These are phyloP conservation scores for Hymenoscyphus occultus DNA, from an alignment of 2,329 filamentous ascomycete species.

Conservation along the genomic window DNA sequence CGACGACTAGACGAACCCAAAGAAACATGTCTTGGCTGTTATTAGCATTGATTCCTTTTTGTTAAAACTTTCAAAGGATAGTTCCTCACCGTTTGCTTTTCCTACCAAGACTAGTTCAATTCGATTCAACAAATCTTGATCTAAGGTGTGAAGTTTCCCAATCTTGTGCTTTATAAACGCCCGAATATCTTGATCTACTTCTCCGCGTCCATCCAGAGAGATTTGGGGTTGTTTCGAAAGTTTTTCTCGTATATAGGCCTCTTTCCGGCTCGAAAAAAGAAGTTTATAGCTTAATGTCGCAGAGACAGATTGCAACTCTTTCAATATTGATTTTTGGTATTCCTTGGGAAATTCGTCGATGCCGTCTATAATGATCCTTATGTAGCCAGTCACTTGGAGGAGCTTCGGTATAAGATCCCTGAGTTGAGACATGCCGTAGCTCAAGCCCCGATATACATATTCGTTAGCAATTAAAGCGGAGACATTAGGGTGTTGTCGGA, in stretches of 20 bases:
- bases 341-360: conserved; percentile 17
- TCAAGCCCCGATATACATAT: conserved; percentile 12
- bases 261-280: conserved; percentile 18
- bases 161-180: conserved; percentile 15
- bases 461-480: conserved; percentile 15
- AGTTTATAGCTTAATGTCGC: conserved; percentile 11
- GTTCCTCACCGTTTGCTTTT: conserved; percentile 21
- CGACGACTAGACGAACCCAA: conserved; percentile 18
- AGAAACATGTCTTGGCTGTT: conserved; percentile 18
- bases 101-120: conserved; percentile 15
- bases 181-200: conserved; percentile 15
- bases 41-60: too few relatives aligned
- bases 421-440: conserved; percentile 16
- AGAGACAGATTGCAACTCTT: conserved; percentile 15
- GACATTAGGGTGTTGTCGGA: conserved; percentile 12
- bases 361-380: conserved; percentile 20
- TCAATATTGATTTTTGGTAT: conserved; percentile 15
- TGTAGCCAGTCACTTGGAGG: neutral
- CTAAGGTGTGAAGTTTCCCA: conserved; percentile 8
- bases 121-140: conserved; percentile 11
- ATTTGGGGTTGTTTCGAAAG: conserved; percentile 15
- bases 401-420: conserved; percentile 13
- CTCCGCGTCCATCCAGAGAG: conserved; percentile 10
- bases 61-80: too few relatives aligned
- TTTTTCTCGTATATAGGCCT: conserved; percentile 15